Evolutionary conservation across 257 asterid genomes (phyloP), one percentile per base, ranked within the genome.

Genomic region (Pogostemon cablin): DNA sequence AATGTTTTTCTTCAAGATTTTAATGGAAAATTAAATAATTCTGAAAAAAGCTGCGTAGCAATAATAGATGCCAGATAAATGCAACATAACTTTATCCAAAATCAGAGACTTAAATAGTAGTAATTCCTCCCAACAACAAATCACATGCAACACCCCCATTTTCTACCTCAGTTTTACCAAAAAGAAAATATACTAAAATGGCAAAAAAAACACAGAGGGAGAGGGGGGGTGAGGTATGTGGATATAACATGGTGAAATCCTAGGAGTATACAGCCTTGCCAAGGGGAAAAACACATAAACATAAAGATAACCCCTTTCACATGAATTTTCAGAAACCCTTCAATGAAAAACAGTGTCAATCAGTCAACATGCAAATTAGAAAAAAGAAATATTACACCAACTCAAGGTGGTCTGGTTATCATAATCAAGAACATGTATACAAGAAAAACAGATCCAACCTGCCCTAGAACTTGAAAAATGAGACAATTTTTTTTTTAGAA

Each of bases 401-500:
- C 9, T 11, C 6, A 65, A 48, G 50, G 3, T 9, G 37, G 7
- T 5, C 48, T 0, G 20, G 64, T 49, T 10, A 65, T 65, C 63
- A 17, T 12, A 66, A 34, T 11, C 40, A 49, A 72, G 12, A 65
- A 70, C 12, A 61, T 10, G 35, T 43, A 55, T 3, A 52, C 49
- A 43, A 54, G 58, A 78, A 69, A 32, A 75, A 59, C 68, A 78
- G 76, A 78, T 72, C 76, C 72, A 79, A 82, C 81, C 74, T 79
- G 43, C 76, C 59, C 38, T 10, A 40, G 50, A 74, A 60, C 69
- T 69, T 38, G 48, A n/a, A 35, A 56, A 42, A 53, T 41, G 41
- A 53, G 37, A 60, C 4, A 3, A 61, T 57, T 63, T 39, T 25
- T 25, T 25, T 25, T 1, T 1, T 49, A 71, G 34, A 59, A 75